phyloP scores from a whole-genome alignment of 73 alveolate species.

The Urostyla sp. region DNA sequence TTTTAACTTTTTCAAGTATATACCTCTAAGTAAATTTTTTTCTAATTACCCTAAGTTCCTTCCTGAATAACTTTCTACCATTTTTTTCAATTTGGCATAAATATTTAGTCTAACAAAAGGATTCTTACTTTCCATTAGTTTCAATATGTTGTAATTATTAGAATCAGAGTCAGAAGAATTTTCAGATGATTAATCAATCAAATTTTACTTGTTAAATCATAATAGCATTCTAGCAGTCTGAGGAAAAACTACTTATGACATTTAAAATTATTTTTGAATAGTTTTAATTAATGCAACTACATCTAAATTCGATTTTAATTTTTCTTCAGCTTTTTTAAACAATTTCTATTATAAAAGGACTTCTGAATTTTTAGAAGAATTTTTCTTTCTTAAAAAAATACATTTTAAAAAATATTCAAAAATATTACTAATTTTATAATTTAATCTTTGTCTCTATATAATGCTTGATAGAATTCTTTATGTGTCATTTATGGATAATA shows the following conservation, averaged over 20 bases:
- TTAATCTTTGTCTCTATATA: too few species aligned
- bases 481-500: too few species aligned
- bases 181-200: background rate
- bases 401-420: background rate
- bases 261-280: background rate
- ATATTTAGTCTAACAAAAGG: conserved; percentile 16
- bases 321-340: background rate
- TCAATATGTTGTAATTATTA: background rate
- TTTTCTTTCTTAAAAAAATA: background rate
- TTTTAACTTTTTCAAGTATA: background rate
- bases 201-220: background rate
- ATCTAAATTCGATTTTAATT: background rate
- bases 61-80: background rate
- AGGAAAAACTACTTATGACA: background rate
- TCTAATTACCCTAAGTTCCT: background rate
- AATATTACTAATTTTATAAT: too few species aligned
- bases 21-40: conserved; percentile 15
- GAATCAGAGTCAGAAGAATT: background rate
- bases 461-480: too few species aligned
- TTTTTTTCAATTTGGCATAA: conserved; percentile 1
- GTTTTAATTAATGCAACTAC: background rate
- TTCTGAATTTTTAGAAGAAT: background rate
- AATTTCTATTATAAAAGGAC: background rate
- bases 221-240: background rate
- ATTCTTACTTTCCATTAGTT: conserved; percentile 28